Percentiles rank a stretch among this genome's conserved stretches.
These are phyloP conservation scores for Yamadazyma oceani DNA, from an alignment of 1,139 yeast genomes.

Conservation along the genomic window DNA sequence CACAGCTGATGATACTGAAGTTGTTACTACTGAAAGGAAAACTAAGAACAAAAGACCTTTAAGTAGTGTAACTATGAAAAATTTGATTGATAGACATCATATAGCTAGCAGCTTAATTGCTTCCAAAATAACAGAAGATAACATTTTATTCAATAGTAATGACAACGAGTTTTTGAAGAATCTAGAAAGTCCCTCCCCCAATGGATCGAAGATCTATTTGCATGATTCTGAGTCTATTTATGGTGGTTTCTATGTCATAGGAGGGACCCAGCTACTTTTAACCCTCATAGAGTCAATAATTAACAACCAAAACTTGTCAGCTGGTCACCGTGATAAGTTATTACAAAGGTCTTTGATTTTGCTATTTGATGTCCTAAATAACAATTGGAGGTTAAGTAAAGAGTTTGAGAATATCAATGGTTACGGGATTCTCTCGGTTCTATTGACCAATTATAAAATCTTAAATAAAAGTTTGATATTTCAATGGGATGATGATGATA, in stretches of 20 bases:
- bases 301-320: slow-evolving; percentile 12
- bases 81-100: slow-evolving; percentile 18
- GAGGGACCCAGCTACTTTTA: slow-evolving; percentile 37
- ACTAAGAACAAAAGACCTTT: not conserved
- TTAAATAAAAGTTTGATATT: slow-evolving; percentile 22
- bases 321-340: slow-evolving; percentile 20
- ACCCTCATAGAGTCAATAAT: slow-evolving; percentile 28
- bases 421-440: slow-evolving; percentile 35
- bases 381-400: slow-evolving; percentile 39
- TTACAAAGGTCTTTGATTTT: slow-evolving; percentile 25
- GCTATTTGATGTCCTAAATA: slow-evolving; percentile 28
- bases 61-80: slow-evolving; percentile 8
- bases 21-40: not conserved
- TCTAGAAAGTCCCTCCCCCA: slow-evolving; percentile 17
- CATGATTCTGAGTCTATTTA: slow-evolving; percentile 32
- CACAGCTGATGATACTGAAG: not conserved
- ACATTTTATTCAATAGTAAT: slow-evolving; percentile 34
- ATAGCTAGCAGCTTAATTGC: slow-evolving; percentile 23
- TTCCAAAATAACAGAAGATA: slow-evolving; percentile 23
- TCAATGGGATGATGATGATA: not conserved
- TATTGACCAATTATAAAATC: slow-evolving; percentile 29
- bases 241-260: slow-evolving; percentile 34
- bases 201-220: slow-evolving; percentile 16
- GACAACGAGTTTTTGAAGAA: slow-evolving; percentile 19
- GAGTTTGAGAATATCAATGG: slow-evolving; percentile 48